These are phyloP conservation scores for Clitopilus passeckerianus DNA, from an alignment of 768 basidiomycete genomes.

Conservation along the genomic window DNA sequence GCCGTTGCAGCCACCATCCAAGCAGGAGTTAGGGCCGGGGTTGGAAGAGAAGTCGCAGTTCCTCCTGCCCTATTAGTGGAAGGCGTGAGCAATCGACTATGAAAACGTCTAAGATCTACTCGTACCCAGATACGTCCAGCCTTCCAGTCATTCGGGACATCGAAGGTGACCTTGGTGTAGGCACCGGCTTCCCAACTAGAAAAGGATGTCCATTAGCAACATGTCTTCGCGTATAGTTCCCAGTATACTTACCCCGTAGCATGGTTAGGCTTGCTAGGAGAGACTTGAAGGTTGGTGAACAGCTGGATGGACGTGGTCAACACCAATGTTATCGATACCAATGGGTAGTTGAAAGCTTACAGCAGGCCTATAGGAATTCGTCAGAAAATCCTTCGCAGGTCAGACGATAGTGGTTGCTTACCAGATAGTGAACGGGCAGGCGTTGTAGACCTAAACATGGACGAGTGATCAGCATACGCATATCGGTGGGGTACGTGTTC, in stretches of 20 bases:
- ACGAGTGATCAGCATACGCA: neutral
- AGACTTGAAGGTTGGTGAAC: conserved; percentile 7
- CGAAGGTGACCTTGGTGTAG: conserved; percentile 5
- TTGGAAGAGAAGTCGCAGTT: conserved; percentile 56
- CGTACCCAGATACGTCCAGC: conserved; percentile 10
- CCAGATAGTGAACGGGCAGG: conserved; percentile 65
- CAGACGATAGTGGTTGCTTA: conserved; percentile 15
- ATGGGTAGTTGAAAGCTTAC: conserved; percentile 9
- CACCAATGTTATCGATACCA: neutral
- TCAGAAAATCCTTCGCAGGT: neutral
- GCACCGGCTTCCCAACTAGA: conserved; percentile 8
- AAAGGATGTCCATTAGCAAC: neutral
- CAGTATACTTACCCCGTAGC: conserved; percentile 7
- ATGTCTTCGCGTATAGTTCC: too few relatives aligned
- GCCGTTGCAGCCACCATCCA: conserved; percentile 68
- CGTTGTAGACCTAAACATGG: conserved; percentile 40
- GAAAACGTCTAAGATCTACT: neutral
- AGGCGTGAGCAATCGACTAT: neutral
- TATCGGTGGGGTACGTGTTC: neutral
- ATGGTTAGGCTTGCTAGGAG: conserved; percentile 1
- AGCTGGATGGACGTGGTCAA: neutral
- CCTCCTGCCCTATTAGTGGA: conserved; percentile 47
- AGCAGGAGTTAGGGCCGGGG: conserved; percentile 52
- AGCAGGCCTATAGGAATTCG: conserved; percentile 23
- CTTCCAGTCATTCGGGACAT: conserved; percentile 9